Evolutionary conservation across 2,329 filamentous ascomycete genomes (phyloP).

Genomic region (Alternaria brassicicola): DNA sequence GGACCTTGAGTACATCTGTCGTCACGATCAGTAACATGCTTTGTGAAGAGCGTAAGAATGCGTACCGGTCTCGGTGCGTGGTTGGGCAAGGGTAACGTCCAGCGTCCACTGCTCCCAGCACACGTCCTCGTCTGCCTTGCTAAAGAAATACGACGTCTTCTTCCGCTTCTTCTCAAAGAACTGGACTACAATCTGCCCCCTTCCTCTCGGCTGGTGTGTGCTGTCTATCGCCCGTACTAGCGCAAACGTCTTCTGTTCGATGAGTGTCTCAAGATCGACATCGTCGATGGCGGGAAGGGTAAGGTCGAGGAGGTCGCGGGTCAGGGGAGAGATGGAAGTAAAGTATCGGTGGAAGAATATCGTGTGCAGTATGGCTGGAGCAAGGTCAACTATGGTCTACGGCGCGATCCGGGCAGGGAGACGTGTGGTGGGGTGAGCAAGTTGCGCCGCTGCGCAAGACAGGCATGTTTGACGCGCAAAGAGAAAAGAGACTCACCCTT

Average conservation of each 20-base stretch:
- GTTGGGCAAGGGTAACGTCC: conserved; percentile 90
- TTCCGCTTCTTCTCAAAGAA: conserved; percentile 93
- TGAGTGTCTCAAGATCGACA: conserved; percentile 88
- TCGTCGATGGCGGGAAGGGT: conserved; percentile 89
- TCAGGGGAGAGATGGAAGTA: conserved; percentile 79
- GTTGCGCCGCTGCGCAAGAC: conserved; percentile 5
- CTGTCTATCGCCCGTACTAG: conserved; percentile 77
- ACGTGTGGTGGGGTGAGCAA: conserved; percentile 12
- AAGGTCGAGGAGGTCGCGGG: conserved; percentile 87
- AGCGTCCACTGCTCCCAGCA: conserved; percentile 98
- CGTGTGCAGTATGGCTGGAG: conserved; percentile 83
- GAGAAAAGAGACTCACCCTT: conserved; percentile 68
- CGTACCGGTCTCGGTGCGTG: conserved; percentile 84
- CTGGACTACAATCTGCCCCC: conserved; percentile 82
- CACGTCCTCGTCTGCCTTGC: conserved; percentile 85
- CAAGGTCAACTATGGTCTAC: conserved; percentile 15
- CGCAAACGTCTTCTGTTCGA: conserved; percentile 82
- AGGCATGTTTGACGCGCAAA: conserved; percentile 7
- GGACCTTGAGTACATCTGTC: conserved; percentile 85
- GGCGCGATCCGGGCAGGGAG: conserved; percentile 10
- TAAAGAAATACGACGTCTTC: conserved; percentile 70
- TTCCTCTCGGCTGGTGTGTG: conserved; percentile 62
- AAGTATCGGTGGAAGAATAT: conserved; percentile 99
- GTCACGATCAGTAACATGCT: conserved; percentile 6
- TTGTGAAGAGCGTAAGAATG: not conserved